phyloP scores from a whole-genome alignment of 176 grass and related monocot genomes.

The Avena sativa region DNA sequence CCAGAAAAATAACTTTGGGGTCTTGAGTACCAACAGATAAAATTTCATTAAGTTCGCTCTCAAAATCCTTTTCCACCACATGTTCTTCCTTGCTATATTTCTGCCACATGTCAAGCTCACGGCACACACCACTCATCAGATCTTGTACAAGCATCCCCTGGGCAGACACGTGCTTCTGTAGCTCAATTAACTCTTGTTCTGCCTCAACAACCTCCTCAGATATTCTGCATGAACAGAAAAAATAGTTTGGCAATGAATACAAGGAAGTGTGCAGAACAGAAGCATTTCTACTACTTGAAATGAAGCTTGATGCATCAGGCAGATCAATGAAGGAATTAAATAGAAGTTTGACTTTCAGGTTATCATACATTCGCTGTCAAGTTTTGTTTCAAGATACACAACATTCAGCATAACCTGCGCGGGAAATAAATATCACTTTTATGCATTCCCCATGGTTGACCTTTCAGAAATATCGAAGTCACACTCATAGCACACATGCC shows the following conservation, averaged over 20 bases:
- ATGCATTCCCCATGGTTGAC: background rate
- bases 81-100: slow-evolving; percentile 63
- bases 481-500: background rate
- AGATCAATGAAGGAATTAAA: background rate
- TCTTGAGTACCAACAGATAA: slow-evolving; percentile 61
- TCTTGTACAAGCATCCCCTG: slow-evolving; percentile 96
- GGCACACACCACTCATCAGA: slow-evolving; percentile 85
- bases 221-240: slow-evolving; percentile 61
- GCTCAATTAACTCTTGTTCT: slow-evolving; percentile 84
- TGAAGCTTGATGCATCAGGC: slow-evolving; percentile 7
- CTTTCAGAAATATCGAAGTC: background rate
- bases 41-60: slow-evolving; percentile 67
- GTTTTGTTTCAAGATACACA: slow-evolving; percentile 20
- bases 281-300: background rate
- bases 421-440: background rate
- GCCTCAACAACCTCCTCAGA: slow-evolving; percentile 93
- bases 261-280: slow-evolving; percentile 18
- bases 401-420: background rate
- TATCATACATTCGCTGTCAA: slow-evolving; percentile 8
- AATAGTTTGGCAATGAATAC: background rate
- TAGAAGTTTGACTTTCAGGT: background rate
- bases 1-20: slow-evolving; percentile 68
- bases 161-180: slow-evolving; percentile 87
- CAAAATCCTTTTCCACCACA: slow-evolving; percentile 52
- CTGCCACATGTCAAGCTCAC: slow-evolving; percentile 79